phyloP scores from a whole-genome alignment of 139 green algal genomes.

The Astrephomene gubernaculifera region DNA sequence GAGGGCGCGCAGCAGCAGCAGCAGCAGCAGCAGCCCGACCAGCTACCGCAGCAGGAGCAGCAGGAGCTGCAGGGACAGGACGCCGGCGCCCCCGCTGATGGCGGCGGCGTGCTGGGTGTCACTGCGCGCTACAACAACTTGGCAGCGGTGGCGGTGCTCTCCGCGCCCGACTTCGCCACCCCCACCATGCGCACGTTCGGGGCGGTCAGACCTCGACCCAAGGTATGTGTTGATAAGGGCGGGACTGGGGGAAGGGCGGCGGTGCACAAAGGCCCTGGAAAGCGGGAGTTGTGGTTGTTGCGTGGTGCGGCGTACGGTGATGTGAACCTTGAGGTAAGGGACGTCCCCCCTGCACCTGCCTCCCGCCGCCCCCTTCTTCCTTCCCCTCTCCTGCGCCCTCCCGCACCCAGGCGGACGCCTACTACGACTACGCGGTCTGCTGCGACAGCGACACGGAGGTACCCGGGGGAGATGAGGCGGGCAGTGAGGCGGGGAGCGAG shows the following conservation, averaged over 20 bases:
- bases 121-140: conserved; percentile 71
- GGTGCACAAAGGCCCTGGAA: too few relatives aligned
- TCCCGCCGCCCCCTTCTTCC: too few relatives aligned
- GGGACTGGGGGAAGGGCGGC: too few relatives aligned
- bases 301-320: too few relatives aligned
- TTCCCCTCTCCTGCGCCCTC: too few relatives aligned
- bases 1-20: not conserved
- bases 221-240: conserved; percentile 29
- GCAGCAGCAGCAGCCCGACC: not conserved
- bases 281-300: too few relatives aligned
- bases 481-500: not conserved
- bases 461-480: conserved; percentile 3
- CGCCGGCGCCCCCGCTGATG: not conserved
- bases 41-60: not conserved
- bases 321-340: too few relatives aligned
- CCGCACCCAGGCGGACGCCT: conserved; percentile 44
- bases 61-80: not conserved
- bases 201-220: conserved; percentile 70
- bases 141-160: conserved; percentile 79
- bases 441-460: conserved; percentile 48
- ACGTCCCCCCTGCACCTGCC: too few relatives aligned
- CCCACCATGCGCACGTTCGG: conserved; percentile 73
- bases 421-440: conserved; percentile 49
- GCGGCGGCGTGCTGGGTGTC: not conserved
- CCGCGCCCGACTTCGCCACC: conserved; percentile 58